Conservation (phyloP, 495 filamentous ascomycete genomes). For the Cairneyella variabilis region DNA sequence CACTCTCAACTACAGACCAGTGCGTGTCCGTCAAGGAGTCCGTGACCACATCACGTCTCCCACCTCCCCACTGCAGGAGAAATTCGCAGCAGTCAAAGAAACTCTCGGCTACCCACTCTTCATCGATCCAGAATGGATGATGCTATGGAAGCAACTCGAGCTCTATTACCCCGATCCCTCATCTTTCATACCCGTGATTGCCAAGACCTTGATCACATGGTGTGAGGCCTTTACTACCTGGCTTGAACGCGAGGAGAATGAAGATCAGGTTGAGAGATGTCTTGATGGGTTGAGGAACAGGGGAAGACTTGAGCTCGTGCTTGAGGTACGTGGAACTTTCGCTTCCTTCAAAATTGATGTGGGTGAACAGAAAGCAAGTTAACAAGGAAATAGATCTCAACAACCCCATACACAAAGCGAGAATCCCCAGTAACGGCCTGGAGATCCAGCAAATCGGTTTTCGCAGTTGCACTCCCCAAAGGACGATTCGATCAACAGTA, state of each 20-base stretch:
- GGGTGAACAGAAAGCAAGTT: background rate
- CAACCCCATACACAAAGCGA: slow-evolving; percentile 3
- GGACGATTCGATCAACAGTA: background rate
- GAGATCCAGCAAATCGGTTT: slow-evolving; percentile 12
- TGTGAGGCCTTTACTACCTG: slow-evolving; percentile 20
- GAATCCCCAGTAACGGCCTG: slow-evolving; percentile 15
- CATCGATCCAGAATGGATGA: slow-evolving; percentile 23
- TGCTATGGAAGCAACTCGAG: slow-evolving; percentile 21
- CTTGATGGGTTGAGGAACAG: slow-evolving; percentile 12
- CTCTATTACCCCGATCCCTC: slow-evolving; percentile 14
- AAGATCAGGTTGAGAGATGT: slow-evolving; percentile 18
- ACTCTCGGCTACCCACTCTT: slow-evolving; percentile 15
- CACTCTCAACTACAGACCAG: slow-evolving; percentile 10
- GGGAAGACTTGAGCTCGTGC: slow-evolving; percentile 8
- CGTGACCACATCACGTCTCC: slow-evolving; percentile 17
- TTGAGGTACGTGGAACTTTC: slow-evolving; percentile 4
- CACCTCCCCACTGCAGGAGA: slow-evolving; percentile 1
- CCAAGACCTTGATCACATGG: slow-evolving; percentile 11
- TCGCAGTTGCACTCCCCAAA: slow-evolving; percentile 13
- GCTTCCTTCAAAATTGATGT: background rate
- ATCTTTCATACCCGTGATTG: slow-evolving; percentile 16
- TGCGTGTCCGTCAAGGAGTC: slow-evolving; percentile 16
- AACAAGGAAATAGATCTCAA: slow-evolving; percentile 8
- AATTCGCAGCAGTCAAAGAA: background rate
- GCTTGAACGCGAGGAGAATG: slow-evolving; percentile 18